Conservation (phyloP, 306 rosid genomes). For the Canavalia gladiata region DNA sequence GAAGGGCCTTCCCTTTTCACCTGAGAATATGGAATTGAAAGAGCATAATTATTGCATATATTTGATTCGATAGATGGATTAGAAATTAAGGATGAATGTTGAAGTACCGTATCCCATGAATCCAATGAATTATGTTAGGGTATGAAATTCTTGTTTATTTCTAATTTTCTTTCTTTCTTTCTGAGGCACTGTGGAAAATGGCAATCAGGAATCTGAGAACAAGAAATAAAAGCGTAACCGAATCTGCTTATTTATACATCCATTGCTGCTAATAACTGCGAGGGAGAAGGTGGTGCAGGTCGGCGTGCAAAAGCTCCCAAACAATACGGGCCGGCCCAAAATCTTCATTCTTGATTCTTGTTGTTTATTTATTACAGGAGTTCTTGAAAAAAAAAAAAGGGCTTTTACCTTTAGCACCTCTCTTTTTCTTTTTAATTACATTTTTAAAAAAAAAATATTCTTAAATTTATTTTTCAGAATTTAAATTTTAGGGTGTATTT, state of each 20-base stretch:
- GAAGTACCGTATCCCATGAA: conserved; percentile 57
- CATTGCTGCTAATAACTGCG: not conserved
- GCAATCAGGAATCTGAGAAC: not conserved
- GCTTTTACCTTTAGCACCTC: too few species aligned
- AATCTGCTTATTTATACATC: not conserved
- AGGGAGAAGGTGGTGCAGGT: conserved; percentile 27
- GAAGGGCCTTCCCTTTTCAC: conserved; percentile 70
- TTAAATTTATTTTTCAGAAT: too few species aligned
- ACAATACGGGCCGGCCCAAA: conserved; percentile 34
- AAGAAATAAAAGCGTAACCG: not conserved
- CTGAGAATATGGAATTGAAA: conserved; percentile 53
- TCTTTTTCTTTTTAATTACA: too few species aligned
- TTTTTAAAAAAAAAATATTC: too few species aligned
- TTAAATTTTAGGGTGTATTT: too few species aligned
- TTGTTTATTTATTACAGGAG: too few species aligned
- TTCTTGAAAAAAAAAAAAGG: too few species aligned
- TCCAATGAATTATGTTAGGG: not conserved
- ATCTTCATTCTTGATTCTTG: too few species aligned
- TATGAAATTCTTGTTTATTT: not conserved
- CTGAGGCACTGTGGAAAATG: not conserved
- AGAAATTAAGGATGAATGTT: not conserved
- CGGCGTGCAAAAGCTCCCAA: not conserved
- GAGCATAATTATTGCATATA: not conserved
- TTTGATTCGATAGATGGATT: conserved; percentile 4
- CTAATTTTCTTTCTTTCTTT: not conserved